Evolutionary conservation across 768 basidiomycete species (phyloP), one percentile per base, ranked within the genome.

Genomic region (Lyophyllum shimeji): DNA sequence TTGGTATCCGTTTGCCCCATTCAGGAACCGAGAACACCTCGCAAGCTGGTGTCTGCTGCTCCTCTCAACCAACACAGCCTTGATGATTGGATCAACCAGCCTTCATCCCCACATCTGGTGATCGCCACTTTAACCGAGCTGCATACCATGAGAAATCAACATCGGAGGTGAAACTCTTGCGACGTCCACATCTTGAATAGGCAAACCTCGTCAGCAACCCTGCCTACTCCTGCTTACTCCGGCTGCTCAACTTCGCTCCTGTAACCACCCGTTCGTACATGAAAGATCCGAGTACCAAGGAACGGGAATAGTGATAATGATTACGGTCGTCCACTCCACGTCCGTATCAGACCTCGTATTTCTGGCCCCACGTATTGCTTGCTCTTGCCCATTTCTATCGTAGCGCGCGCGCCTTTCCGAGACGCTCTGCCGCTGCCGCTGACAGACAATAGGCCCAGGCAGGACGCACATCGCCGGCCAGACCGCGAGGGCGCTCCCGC

Each of bases 91-190:
- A 46, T 46, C 46, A 46, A 4, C 29, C 4, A 29, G 29, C 29
- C 4, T 29, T 9, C 9, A 29, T 25, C 25, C 45, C 4, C 6
- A 15, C 12, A 29, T 25, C 6, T n/a, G n/a, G n/a, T 18, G 17
- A 40, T 18, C 39, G 39, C 25, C 23, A 13, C 11, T 9, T 46
- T 27, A 29, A 25, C 45, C 45, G 15, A 27, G 11, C 27, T 13
- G 45, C 17, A 46, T 2, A 44, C 9, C 43, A 12, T 44, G 45
- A 27, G 24, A 42, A 39, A 51, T 18, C 2, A 27, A 40, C 37
- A 46, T 46, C 50, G 50, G 50, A 25, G 50, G 37, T 42, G 24
- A 51, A 51, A 51, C 37, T 51, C n/a, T 51, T 51, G 50, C 50
- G 50, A 50, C 34, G 50, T 37, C 25, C 50, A 37, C 25, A 46